Percentiles rank a stretch among this genome's conserved stretches.
These are phyloP conservation scores for Excoecaria cochinchinensis DNA, from an alignment of 345 rosid genomes.

Conservation along the genomic window DNA sequence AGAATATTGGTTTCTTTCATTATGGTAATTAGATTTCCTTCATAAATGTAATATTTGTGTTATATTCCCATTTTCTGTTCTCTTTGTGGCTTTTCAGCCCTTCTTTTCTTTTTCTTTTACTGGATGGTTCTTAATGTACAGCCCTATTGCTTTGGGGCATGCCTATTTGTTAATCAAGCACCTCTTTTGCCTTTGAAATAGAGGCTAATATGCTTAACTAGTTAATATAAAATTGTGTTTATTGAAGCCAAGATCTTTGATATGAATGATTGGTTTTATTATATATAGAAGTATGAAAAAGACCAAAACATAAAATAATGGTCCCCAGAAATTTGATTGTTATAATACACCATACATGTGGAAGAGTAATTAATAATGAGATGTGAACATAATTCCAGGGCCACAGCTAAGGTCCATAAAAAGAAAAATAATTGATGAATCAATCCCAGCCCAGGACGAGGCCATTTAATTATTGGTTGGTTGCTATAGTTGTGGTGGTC, in stretches of 20 bases:
- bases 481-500: not conserved
- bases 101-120: not conserved
- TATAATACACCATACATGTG: slow-evolving; percentile 12
- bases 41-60: slow-evolving; percentile 1
- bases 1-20: slow-evolving; percentile 12
- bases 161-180: not conserved
- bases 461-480: not conserved
- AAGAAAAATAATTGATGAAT: not conserved
- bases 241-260: no score
- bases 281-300: not conserved
- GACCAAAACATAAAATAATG: not conserved
- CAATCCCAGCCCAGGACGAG: not conserved
- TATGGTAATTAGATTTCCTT: no score
- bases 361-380: not conserved
- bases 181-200: not conserved
- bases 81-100: not conserved
- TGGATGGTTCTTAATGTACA: not conserved
- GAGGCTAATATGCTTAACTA: not conserved
- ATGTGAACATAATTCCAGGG: not conserved
- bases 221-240: not conserved
- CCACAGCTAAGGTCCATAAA: not conserved
- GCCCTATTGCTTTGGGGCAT: not conserved
- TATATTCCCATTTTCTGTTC: not conserved
- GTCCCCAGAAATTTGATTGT: not conserved
- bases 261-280: no score